Percentiles rank a stretch among this genome's conserved stretches.
phyloP scores from a whole-genome alignment of 495 filamentous ascomycete species.

The Penicillium atrosanguineum region DNA sequence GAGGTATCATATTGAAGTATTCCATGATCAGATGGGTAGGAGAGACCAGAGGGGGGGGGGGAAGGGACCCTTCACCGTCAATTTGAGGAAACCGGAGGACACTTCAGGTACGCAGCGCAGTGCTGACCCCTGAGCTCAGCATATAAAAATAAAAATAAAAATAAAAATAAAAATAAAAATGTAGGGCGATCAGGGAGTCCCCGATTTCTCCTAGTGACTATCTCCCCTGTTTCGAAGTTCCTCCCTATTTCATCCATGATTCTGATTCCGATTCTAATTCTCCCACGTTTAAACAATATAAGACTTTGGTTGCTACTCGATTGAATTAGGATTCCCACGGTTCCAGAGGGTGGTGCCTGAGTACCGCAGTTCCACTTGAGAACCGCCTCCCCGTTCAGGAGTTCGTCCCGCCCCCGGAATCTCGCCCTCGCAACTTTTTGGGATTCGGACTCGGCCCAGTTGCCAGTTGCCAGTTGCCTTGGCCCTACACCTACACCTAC shows the following conservation, averaged over 20 bases:
- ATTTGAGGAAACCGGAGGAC: background rate
- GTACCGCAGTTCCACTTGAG: slow-evolving; percentile 6
- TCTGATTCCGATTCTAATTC: background rate
- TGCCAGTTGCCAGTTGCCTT: slow-evolving; percentile 4
- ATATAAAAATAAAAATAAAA: background rate
- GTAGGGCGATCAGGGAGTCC: background rate
- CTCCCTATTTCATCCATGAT: background rate
- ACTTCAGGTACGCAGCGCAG: background rate
- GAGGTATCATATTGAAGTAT: background rate
- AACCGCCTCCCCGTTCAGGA: slow-evolving; percentile 19
- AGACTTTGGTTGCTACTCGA: background rate
- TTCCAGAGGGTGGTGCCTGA: background rate
- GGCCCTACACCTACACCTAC: slow-evolving; percentile 3
- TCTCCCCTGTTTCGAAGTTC: slow-evolving; percentile 4
- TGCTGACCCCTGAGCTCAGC: background rate
- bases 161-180: too few species aligned
- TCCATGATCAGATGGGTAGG: background rate
- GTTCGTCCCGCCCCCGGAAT: slow-evolving; percentile 24
- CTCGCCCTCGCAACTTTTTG: background rate
- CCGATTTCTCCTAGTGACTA: background rate
- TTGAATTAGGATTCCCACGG: background rate
- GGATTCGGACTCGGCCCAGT: background rate
- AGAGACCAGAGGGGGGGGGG: background rate
- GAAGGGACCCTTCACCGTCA: background rate
- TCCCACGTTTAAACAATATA: background rate